phyloP scores from a whole-genome alignment of 1,139 yeast genomes.

The Torulaspora pretoriensis region DNA sequence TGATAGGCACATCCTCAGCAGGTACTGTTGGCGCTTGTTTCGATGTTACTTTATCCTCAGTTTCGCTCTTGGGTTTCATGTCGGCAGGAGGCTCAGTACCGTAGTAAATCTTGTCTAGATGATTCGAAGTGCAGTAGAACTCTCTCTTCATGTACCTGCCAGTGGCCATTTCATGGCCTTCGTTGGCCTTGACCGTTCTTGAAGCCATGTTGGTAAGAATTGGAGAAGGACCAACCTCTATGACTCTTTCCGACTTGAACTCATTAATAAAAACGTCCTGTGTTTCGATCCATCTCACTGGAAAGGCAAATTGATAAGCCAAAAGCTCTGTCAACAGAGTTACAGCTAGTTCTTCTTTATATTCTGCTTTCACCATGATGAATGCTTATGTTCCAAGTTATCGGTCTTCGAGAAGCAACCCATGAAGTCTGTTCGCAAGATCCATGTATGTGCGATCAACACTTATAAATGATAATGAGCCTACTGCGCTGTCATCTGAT shows the following conservation, averaged over 20 bases:
- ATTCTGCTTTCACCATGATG: slow-evolving; percentile 52
- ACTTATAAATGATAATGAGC: slow-evolving; percentile 2
- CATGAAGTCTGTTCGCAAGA: background rate
- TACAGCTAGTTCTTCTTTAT: slow-evolving; percentile 90
- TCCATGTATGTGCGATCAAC: background rate
- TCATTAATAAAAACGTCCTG: slow-evolving; percentile 89
- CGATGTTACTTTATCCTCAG: slow-evolving; percentile 14
- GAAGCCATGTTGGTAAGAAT: slow-evolving; percentile 94
- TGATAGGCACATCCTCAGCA: slow-evolving; percentile 18
- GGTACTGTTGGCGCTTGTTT: slow-evolving; percentile 15
- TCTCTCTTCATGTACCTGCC: slow-evolving; percentile 77
- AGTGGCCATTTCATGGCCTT: slow-evolving; percentile 90
- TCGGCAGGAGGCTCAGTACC: slow-evolving; percentile 5
- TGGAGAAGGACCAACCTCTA: slow-evolving; percentile 94
- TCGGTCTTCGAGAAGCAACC: background rate
- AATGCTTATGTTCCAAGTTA: background rate
- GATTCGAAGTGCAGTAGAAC: slow-evolving; percentile 84
- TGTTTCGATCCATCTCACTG: slow-evolving; percentile 97
- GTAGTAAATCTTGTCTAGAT: slow-evolving; percentile 85
- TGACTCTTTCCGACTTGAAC: slow-evolving; percentile 85
- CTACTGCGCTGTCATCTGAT: background rate
- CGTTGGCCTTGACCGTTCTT: slow-evolving; percentile 84
- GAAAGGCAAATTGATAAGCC: slow-evolving; percentile 95
- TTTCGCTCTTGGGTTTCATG: background rate
- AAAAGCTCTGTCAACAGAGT: slow-evolving; percentile 82